Conservation (phyloP, 805 yeast genomes). For the Yamadazyma laniorum region DNA sequence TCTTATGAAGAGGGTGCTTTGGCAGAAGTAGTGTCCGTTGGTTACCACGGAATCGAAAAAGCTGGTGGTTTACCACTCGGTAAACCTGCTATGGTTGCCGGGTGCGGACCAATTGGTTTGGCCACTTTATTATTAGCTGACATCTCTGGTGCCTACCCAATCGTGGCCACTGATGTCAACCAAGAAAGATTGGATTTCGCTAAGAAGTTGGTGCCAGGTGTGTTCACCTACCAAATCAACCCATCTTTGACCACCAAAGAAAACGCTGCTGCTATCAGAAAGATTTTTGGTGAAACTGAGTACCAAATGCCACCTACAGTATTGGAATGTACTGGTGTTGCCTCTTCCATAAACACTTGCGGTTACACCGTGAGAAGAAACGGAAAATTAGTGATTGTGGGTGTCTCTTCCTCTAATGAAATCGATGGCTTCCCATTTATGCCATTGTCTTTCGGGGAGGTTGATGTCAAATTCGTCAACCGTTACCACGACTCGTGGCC, state of each 20-base stretch:
- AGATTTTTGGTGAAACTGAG: constrained; percentile 26
- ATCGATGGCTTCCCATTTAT: constrained; percentile 23
- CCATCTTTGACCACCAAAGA: constrained; percentile 11
- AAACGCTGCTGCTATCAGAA: constrained; percentile 19
- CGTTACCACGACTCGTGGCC: constrained; percentile 20
- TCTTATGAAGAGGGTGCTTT: constrained; percentile 27
- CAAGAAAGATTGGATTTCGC: constrained; percentile 23
- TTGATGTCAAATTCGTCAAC: constrained; percentile 17
- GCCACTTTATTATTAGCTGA: constrained; percentile 21
- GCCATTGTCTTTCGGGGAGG: constrained; percentile 21
- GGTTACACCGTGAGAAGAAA: constrained; percentile 19
- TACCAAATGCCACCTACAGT: constrained; percentile 24
- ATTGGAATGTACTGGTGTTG: constrained; percentile 24
- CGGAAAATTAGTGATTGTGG: constrained; percentile 20
- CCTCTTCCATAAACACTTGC: constrained; percentile 19
- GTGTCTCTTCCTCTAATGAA: constrained; percentile 19
- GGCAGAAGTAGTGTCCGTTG: constrained; percentile 26
- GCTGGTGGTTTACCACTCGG: constrained; percentile 19
- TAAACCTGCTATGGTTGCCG: constrained; percentile 22
- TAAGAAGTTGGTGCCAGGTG: constrained; percentile 15
- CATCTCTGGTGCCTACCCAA: constrained; percentile 22
- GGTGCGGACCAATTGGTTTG: constrained; percentile 30
- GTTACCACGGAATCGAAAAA: constrained; percentile 22
- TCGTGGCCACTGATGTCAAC: constrained; percentile 23
- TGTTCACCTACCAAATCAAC: constrained; percentile 12